Conservation (phyloP, 352 stramenopile genomes). For the Blastocystis sp. region DNA sequence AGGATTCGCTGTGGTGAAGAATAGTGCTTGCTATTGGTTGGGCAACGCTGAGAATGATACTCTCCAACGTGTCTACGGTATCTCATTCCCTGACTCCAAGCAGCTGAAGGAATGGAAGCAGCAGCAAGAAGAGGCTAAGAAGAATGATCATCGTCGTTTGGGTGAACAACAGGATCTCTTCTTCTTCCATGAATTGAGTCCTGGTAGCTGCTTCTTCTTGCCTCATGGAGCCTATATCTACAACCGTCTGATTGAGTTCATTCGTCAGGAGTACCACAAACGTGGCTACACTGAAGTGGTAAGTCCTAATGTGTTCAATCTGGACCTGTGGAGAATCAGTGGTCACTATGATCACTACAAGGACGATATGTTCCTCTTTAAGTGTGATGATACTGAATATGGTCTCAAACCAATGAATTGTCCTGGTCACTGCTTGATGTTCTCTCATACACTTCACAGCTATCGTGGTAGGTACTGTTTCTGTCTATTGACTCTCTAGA, state of each 20-base stretch:
- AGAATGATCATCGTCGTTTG: conserved; percentile 88
- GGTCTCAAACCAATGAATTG: conserved; percentile 96
- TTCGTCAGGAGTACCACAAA: conserved; percentile 80
- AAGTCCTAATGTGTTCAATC: conserved; percentile 94
- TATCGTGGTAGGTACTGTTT: conserved; percentile 71
- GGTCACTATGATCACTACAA: conserved; percentile 94
- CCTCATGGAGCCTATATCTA: conserved; percentile 93
- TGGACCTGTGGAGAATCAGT: conserved; percentile 89
- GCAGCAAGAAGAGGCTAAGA: conserved; percentile 86
- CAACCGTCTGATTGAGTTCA: conserved; percentile 93
- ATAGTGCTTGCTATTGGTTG: conserved; percentile 90
- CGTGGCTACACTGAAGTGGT: conserved; percentile 86
- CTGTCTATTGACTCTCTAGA: conserved; percentile 67
- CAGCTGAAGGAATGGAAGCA: conserved; percentile 92
- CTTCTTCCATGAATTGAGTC: conserved; percentile 84
- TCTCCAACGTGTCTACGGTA: conserved; percentile 90
- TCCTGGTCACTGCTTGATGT: conserved; percentile 94
- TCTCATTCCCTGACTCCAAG: conserved; percentile 94
- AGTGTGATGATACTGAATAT: conserved; percentile 85
- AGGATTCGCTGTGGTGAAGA: conserved; percentile 84
- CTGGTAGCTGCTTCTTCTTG: conserved; percentile 92
- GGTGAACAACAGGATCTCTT: conserved; percentile 89
- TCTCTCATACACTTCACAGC: conserved; percentile 81
- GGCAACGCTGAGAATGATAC: conserved; percentile 90
- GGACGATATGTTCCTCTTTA: conserved; percentile 95